phyloP scores from a whole-genome alignment of 345 rosid genomes.

The Reutealis trisperma region DNA sequence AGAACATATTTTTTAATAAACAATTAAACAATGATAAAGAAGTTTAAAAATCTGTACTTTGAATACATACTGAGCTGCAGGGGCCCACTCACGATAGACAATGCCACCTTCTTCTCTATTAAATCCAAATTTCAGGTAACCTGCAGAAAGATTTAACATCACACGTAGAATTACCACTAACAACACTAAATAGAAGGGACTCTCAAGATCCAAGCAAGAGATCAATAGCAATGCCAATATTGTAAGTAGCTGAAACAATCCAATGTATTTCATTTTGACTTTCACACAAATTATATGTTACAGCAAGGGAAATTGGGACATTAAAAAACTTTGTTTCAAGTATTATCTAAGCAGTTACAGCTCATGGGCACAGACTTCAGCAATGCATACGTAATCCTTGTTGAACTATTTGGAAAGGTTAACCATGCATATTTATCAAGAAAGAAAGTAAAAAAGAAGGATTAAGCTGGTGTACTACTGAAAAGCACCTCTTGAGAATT shows the following conservation, averaged over 20 bases:
- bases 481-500: conserved; percentile 60
- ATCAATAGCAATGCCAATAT: not conserved
- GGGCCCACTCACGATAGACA: conserved; percentile 83
- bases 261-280: too few relatives aligned
- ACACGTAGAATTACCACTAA: not conserved
- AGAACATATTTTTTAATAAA: conserved; percentile 14
- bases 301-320: not conserved
- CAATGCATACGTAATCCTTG: not conserved
- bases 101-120: conserved; percentile 60
- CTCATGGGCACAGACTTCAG: not conserved
- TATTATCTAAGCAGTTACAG: not conserved
- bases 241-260: not conserved
- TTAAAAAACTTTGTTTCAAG: not conserved
- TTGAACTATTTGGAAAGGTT: not conserved
- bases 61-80: conserved; percentile 68
- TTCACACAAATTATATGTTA: not conserved
- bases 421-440: not conserved
- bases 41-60: conserved; percentile 1
- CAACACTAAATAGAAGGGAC: not conserved
- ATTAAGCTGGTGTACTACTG: not conserved
- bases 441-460: not conserved
- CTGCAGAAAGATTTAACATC: conserved; percentile 25
- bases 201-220: not conserved
- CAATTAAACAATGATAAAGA: conserved; percentile 13
- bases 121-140: conserved; percentile 70